Conservation (phyloP, 1,139 yeast species). For the Pneumocystis wakefieldiae region DNA sequence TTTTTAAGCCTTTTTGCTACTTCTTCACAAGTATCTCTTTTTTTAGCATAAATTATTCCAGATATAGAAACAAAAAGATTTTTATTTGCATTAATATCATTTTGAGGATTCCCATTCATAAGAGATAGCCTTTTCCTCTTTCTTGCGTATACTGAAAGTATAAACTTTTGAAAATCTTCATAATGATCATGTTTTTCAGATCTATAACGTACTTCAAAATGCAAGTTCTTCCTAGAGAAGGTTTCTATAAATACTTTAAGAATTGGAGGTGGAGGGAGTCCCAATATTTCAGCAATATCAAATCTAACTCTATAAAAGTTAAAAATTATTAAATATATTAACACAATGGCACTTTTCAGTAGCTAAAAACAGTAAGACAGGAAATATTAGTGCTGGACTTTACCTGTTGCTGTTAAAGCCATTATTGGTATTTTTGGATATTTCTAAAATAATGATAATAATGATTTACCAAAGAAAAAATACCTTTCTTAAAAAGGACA, state of each 20-base stretch:
- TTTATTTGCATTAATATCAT: conserved; percentile 14
- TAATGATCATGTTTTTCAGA: conserved; percentile 28
- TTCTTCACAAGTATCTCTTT: conserved; percentile 66
- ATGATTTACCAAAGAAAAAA: conserved; percentile 20
- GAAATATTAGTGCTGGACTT: conserved; percentile 3
- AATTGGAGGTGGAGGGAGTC: conserved; percentile 13
- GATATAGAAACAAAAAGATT: conserved; percentile 19
- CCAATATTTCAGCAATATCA: conserved; percentile 17
- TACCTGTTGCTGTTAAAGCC: conserved; percentile 81
- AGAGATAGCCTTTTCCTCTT: conserved; percentile 5
- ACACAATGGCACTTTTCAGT: neutral
- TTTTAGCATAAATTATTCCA: conserved; percentile 79
- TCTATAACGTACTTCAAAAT: conserved; percentile 47
- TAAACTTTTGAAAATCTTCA: conserved; percentile 39
- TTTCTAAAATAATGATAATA: neutral
- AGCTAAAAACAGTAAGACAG: neutral
- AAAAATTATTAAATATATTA: neutral
- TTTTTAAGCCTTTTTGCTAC: conserved; percentile 44
- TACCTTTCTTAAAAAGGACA: conserved; percentile 49
- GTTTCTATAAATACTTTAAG: conserved; percentile 16
- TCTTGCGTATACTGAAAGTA: conserved; percentile 33
- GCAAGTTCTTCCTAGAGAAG: conserved; percentile 66
- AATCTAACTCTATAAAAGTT: conserved; percentile 13
- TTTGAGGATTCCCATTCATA: neutral
- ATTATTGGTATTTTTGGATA: conserved; percentile 59